These are phyloP conservation scores for Cercospora brassicicola DNA, from an alignment of 2,329 filamentous ascomycete genomes.

Conservation along the genomic window DNA sequence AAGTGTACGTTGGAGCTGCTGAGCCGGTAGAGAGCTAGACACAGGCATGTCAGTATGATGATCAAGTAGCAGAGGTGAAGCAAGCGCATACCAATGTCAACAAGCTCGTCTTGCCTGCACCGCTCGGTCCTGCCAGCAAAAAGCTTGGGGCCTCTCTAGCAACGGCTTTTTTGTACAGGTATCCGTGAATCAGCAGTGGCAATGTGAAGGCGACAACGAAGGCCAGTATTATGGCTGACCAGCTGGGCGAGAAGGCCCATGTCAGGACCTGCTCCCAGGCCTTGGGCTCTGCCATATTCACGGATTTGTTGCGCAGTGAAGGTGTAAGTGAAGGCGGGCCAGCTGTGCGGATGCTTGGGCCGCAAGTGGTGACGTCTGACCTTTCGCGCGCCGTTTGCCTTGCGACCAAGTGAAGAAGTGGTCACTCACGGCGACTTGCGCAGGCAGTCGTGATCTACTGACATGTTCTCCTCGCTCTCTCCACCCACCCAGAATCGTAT, in stretches of 20 bases:
- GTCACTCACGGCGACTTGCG: neutral
- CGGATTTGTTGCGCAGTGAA: neutral
- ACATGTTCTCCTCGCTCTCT: neutral
- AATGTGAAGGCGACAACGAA: slow-evolving; percentile 68
- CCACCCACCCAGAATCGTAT: neutral
- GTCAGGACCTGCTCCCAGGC: slow-evolving; percentile 43
- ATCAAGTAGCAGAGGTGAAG: neutral
- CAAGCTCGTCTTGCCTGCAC: slow-evolving; percentile 83
- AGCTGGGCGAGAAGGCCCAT: slow-evolving; percentile 48
- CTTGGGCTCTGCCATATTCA: slow-evolving; percentile 9
- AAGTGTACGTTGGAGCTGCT: slow-evolving; percentile 58
- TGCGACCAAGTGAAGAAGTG: neutral
- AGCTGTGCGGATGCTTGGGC: neutral
- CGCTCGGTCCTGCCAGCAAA: slow-evolving; percentile 76
- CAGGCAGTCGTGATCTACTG: neutral
- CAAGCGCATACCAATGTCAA: slow-evolving; percentile 65
- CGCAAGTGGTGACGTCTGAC: neutral
- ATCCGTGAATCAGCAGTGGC: slow-evolving; percentile 74
- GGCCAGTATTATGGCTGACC: slow-evolving; percentile 63
- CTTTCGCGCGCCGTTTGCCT: neutral
- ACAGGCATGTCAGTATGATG: neutral
- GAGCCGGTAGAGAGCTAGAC: slow-evolving; percentile 57
- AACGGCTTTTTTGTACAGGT: slow-evolving; percentile 69
- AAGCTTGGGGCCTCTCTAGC: slow-evolving; percentile 64
- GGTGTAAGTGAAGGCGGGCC: neutral